Base-by-base conservation (phyloP, 2,329 filamentous ascomycete genomes). In the Penicillium sp. region DNA sequence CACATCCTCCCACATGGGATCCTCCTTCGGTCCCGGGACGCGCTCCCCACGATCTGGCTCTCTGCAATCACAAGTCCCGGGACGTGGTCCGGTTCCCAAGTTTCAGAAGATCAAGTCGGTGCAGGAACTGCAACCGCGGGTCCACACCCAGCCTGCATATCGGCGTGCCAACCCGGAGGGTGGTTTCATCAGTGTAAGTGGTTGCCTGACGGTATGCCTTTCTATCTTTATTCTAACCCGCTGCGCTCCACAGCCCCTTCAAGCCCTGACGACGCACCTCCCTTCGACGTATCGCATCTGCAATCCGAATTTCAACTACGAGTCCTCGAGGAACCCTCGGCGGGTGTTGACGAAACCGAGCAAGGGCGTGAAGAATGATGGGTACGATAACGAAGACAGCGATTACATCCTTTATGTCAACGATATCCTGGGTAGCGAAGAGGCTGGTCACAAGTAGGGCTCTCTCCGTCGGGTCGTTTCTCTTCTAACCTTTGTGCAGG, bases 331-430 rank as follows among this genome's bases (percentile, higher is more conserved):
- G 60, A 99, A 99, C 68, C 94, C 94, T 35, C 88, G 94, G 56
- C 84, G 94, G 71, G 94, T 99, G 44, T 81, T 99, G 61, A 99
- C 94, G 14, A 99, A 99, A 74, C 94, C 94, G 7, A 97, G 94
- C 81, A 99, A 99, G 76, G 94, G 94, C 13, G 84, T 89, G 56
- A 99, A 99, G 81, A 99, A 99, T 67, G 94, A 99, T 76, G 94
- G 94, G 4, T 99, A 94, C 67, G 94, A 99, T 69, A 99, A 99
- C 63, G 94, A 99, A 71, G 94, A 99, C 63, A 97, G 94, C 72
- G 94, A 99, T 69, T 99, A 99, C 69, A 99, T 99, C 66, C 83
- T 99, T 62, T 99, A 97, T 65, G 94, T 99, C 64, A 99, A 99
- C 71, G 94, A 99, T 70, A 99, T 99, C 58, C 79, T 99, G 48